phyloP scores from a whole-genome alignment of 306 rosid species.

The Medicago arabica region DNA sequence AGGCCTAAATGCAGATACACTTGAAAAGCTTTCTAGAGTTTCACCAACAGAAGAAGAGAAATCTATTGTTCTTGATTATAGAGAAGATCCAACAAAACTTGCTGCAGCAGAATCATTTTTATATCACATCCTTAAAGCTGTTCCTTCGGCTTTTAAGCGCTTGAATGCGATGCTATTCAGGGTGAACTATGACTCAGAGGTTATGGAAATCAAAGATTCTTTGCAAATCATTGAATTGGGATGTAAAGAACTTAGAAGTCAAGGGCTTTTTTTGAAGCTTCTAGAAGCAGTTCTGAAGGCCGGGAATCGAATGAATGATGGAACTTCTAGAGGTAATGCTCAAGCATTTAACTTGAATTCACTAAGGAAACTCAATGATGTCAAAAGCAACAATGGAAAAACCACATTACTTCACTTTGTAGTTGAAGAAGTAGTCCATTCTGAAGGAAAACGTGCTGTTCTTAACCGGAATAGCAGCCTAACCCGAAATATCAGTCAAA shows the following conservation, averaged over 20 bases:
- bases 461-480: slow-evolving; percentile 58
- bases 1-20: slow-evolving; percentile 64
- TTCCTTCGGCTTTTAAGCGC: slow-evolving; percentile 84
- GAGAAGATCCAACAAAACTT: slow-evolving; percentile 68
- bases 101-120: slow-evolving; percentile 87
- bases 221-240: slow-evolving; percentile 69
- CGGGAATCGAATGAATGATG: slow-evolving; percentile 93
- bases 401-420: slow-evolving; percentile 94
- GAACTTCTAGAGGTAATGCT: slow-evolving; percentile 91
- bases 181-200: slow-evolving; percentile 58
- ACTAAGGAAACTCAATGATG: slow-evolving; percentile 86
- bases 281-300: slow-evolving; percentile 96
- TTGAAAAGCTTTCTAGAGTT: slow-evolving; percentile 78
- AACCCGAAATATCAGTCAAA: slow-evolving; percentile 53
- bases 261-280: slow-evolving; percentile 82
- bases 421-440: slow-evolving; percentile 86
- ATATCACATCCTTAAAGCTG: slow-evolving; percentile 64
- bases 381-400: slow-evolving; percentile 80
- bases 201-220: slow-evolving; percentile 61
- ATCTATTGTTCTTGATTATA: slow-evolving; percentile 58
- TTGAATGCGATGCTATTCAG: slow-evolving; percentile 80
- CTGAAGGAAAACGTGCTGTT: slow-evolving; percentile 84
- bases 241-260: slow-evolving; percentile 71
- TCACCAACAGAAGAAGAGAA: slow-evolving; percentile 78
- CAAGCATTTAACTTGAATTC: slow-evolving; percentile 87